Evolutionary conservation across 345 rosid genomes (phyloP).

Genomic region (Rhodamnia argentea): DNA sequence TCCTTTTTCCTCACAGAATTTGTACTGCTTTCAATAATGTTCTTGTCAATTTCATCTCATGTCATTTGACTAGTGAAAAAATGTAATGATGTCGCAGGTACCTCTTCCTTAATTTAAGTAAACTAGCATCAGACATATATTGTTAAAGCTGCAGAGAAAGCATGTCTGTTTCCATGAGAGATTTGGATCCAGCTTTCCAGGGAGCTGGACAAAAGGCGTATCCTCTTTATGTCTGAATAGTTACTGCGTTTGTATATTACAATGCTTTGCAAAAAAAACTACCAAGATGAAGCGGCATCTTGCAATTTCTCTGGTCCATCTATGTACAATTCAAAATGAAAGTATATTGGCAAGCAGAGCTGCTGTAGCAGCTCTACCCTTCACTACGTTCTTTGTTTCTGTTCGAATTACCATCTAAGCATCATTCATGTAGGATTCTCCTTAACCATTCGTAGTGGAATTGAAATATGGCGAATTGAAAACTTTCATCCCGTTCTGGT

Average conservation of each 20-base stretch:
- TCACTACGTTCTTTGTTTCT: neutral
- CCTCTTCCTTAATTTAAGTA: neutral
- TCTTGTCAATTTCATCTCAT: neutral
- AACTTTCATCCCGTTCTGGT: conserved; percentile 61
- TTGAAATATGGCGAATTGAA: conserved; percentile 97
- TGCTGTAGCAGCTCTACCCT: neutral
- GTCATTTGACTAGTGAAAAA: neutral
- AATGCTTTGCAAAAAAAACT: neutral
- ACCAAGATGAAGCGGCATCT: neutral
- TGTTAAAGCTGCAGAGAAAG: conserved; percentile 16
- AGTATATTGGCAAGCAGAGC: neutral
- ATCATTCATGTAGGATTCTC: conserved; percentile 6
- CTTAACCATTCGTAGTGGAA: conserved; percentile 65
- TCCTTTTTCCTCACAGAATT: neutral
- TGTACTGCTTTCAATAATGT: neutral
- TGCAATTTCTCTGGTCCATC: neutral
- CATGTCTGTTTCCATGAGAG: conserved; percentile 98
- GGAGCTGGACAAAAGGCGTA: conserved; percentile 98
- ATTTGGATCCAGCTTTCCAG: conserved; percentile 94
- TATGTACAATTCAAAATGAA: neutral
- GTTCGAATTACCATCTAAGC: neutral
- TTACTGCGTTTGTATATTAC: neutral
- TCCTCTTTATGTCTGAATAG: conserved; percentile 35
- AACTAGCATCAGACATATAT: neutral
- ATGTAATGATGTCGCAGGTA: neutral